Percentiles rank a stretch among this genome's conserved stretches.
phyloP scores from a whole-genome alignment of 139 green algal genomes.

The Deuterostichococcus epilithicus region DNA sequence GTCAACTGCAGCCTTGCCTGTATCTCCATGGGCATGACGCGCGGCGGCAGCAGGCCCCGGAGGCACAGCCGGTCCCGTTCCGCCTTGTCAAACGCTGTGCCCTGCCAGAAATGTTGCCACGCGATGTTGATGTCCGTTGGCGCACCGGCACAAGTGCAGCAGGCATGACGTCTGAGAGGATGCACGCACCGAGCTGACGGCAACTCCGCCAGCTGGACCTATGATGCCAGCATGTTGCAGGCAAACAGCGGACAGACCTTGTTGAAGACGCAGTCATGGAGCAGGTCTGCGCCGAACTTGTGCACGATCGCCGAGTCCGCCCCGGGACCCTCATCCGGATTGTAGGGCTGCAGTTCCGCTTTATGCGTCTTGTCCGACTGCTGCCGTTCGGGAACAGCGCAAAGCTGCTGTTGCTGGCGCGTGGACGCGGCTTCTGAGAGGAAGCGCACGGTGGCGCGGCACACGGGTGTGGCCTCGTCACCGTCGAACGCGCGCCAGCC shows the following conservation, averaged over 20 bases:
- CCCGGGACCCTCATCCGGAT: background rate
- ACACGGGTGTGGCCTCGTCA: too few relatives aligned
- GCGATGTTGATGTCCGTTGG: too few relatives aligned
- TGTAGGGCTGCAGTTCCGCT: background rate
- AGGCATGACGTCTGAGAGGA: background rate
- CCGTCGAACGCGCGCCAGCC: too few relatives aligned
- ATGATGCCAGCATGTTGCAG: background rate
- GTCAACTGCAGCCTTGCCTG: conserved; percentile 43
- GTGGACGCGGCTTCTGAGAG: too few relatives aligned
- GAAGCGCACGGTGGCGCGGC: too few relatives aligned
- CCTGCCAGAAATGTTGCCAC: conserved; percentile 33
- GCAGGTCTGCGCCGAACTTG: conserved; percentile 43
- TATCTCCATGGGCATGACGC: conserved; percentile 48
- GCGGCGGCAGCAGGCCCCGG: conserved; percentile 81
- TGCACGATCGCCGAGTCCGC: conserved; percentile 12
- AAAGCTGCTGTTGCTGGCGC: too few relatives aligned
- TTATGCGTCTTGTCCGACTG: background rate
- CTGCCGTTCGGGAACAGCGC: too few relatives aligned
- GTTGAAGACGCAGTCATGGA: conserved; percentile 70
- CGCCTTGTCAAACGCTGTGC: conserved; percentile 69
- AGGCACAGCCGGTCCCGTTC: conserved; percentile 87
- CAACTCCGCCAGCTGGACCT: background rate
- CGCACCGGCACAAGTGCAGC: background rate
- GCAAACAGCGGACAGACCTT: conserved; percentile 33
- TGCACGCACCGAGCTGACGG: background rate